These are phyloP conservation scores for Arthromyces matolae DNA, from an alignment of 768 basidiomycete genomes.

Conservation along the genomic window DNA sequence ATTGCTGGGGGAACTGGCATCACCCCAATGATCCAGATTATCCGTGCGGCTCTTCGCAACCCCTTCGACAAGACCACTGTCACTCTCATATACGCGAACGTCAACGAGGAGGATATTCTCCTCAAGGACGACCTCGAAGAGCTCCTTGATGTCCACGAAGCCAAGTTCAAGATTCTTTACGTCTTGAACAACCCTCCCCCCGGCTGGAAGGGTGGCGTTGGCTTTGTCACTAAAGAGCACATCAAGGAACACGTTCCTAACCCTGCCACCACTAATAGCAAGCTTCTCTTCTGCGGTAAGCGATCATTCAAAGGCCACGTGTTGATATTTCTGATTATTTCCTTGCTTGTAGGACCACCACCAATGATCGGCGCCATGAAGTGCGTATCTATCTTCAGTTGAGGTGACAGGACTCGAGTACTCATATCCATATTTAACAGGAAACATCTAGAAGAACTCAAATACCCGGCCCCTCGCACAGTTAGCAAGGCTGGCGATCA, in stretches of 20 bases:
- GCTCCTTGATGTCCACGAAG: conserved; percentile 56
- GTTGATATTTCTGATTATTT: not conserved
- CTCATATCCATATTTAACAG: conserved; percentile 38
- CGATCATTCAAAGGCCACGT: not conserved
- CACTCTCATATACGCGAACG: conserved; percentile 94
- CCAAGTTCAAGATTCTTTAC: conserved; percentile 74
- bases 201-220: conserved; percentile 83
- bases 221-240: conserved; percentile 92
- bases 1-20: conserved; percentile 99
- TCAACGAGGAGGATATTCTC: conserved; percentile 88
- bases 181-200: conserved; percentile 94
- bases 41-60: conserved; percentile 89
- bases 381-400: conserved; percentile 33
- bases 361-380: conserved; percentile 55
- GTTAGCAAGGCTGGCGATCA: conserved; percentile 93
- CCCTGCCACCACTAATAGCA: conserved; percentile 58
- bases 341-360: conserved; percentile 50
- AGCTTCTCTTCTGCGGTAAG: conserved; percentile 81
- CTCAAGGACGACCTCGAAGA: conserved; percentile 84
- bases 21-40: conserved; percentile 98
- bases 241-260: conserved; percentile 80
- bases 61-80: conserved; percentile 80
- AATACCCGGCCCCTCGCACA: conserved; percentile 82
- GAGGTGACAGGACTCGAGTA: conserved; percentile 2
- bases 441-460: conserved; percentile 85